Evolutionary conservation across 1,284 basidiomycete genomes (phyloP), one percentile per base, ranked within the genome.

Genomic region (Heterobasidion annosum): DNA sequence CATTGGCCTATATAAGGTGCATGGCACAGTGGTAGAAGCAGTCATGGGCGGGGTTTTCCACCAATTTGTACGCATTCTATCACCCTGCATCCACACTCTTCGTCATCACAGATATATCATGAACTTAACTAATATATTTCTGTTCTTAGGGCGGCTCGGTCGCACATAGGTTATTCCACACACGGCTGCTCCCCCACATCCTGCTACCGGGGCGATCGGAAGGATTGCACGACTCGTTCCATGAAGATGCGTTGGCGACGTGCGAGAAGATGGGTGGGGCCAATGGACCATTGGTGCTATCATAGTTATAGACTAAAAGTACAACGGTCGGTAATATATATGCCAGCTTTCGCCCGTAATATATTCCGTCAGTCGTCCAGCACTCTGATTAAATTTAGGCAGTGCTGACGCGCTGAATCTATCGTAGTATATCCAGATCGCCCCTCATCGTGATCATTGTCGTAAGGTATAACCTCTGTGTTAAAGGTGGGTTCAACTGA

Each of bases 21-120:
- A 85, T 62, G 88, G 89, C 6, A 82, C 86, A 53, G 76, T 82
- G 0, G 85, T 91, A 2, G 79, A 85, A 59, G 88, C 85, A 1
- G 73, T 90, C n/a, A 67, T 90, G 35, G 88, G 88, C 32, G 87
- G 83, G 1, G 76, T 90, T 10, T 89, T 81, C 63, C 80, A 85
- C 62, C 86, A 91, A 72, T 88, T 83, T 66, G 88, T 91, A 62
- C 61, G 86, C 37, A n/a, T 5, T 40, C n/a, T 40, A 3, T 40
- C 8, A 3, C 8, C 25, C 5, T 25, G 25, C 25, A 25, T 79
- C 1, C 34, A 34, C 35, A 13, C 49, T 53, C 35, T 34, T 51
- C 42, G 25, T 45, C 51, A 13, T 48, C n/a, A 9, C 52, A 19
- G 34, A n/a, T 25, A 18, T 25, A n/a, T 49, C 50, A 48, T 45